These are phyloP conservation scores for Croton laevigatus DNA, from an alignment of 441 rosid genomes.

Conservation along the genomic window DNA sequence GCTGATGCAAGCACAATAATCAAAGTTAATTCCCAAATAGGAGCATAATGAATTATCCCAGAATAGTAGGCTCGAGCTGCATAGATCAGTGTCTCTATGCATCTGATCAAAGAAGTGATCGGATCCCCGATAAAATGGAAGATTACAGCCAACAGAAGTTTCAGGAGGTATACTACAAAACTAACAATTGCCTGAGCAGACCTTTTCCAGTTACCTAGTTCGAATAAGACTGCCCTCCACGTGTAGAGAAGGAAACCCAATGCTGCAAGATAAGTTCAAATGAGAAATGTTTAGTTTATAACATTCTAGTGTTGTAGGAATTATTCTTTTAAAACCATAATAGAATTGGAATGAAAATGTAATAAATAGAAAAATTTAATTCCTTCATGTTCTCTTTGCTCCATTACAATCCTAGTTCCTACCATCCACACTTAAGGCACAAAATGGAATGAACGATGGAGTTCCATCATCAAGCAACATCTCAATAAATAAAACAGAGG, in stretches of 20 bases:
- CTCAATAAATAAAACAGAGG: not conserved
- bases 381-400: not conserved
- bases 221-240: constrained; percentile 84
- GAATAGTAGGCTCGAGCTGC: constrained; percentile 60
- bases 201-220: constrained; percentile 69
- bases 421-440: not conserved
- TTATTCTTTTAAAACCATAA: not conserved
- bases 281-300: constrained; percentile 6
- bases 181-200: constrained; percentile 35
- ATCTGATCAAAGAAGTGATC: constrained; percentile 50
- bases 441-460: not conserved
- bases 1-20: constrained; percentile 64
- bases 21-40: constrained; percentile 55
- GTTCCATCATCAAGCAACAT: constrained; percentile 6
- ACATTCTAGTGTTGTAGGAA: constrained; percentile 7
- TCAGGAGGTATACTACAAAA: constrained; percentile 57
- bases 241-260: constrained; percentile 66
- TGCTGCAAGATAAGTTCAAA: constrained; percentile 42
- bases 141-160: constrained; percentile 54
- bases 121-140: constrained; percentile 79
- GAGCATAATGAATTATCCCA: constrained; percentile 58
- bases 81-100: constrained; percentile 52
- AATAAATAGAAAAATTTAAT: not conserved
- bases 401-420: not conserved
- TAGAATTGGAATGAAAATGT: not conserved